Conservation (phyloP, 192 early-diverging fungal genomes). For the Rhizophagus sp. region DNA sequence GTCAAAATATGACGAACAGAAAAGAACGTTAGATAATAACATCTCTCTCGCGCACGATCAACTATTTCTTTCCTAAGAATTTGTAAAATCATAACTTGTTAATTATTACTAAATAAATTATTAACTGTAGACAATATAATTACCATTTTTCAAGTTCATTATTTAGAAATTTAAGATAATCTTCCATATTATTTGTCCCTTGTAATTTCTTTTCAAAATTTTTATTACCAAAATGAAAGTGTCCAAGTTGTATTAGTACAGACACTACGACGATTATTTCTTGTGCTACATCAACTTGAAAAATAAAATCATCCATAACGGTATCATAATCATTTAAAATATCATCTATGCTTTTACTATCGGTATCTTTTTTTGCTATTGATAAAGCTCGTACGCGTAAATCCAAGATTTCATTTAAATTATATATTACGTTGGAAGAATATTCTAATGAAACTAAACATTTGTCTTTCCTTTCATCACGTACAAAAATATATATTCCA, state of each 20-base stretch:
- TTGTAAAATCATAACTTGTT: neutral
- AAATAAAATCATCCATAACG: constrained; percentile 21
- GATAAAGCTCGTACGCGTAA: constrained; percentile 27
- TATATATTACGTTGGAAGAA: neutral
- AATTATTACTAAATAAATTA: neutral
- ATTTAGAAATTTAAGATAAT: neutral
- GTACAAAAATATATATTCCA: constrained; percentile 25
- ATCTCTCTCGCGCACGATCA: neutral
- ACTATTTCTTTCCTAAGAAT: neutral
- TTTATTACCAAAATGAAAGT: constrained; percentile 25
- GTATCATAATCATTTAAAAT: neutral
- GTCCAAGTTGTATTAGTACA: constrained; percentile 26
- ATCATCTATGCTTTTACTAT: neutral
- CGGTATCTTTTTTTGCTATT: neutral
- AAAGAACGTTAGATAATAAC: constrained; percentile 33
- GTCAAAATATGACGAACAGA: constrained; percentile 22
- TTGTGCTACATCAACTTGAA: constrained; percentile 26
- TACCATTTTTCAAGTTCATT: constrained; percentile 25
- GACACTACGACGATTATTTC: constrained; percentile 23
- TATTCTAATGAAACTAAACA: no score
- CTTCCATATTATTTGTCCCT: constrained; percentile 1
- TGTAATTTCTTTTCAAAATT: neutral
- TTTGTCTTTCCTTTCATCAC: neutral
- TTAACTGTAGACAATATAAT: neutral
- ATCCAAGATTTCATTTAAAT: neutral